phyloP scores from a whole-genome alignment of 208 protist species.

The Leptomonas pyrrhocoris region DNA sequence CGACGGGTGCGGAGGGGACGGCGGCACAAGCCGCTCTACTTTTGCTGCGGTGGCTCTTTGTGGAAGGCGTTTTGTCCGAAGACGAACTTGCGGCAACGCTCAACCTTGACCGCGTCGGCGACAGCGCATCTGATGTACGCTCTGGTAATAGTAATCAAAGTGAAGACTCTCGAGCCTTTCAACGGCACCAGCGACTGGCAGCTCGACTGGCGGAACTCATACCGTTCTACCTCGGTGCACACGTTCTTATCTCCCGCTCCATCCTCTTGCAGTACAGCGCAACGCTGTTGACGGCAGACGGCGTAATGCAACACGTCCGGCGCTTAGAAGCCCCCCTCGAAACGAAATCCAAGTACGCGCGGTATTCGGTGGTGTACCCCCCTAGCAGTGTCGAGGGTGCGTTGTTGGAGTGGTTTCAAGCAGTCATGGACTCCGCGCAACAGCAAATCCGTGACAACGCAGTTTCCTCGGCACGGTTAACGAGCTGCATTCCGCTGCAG shows the following conservation, averaged over 20 bases:
- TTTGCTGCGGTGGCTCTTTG: slow-evolving; percentile 52
- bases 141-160: not conserved
- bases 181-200: slow-evolving; percentile 31
- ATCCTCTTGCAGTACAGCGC: slow-evolving; percentile 61
- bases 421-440: slow-evolving; percentile 13
- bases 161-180: not conserved
- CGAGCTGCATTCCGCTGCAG: slow-evolving; percentile 3
- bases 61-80: slow-evolving; percentile 29
- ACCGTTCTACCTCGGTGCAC: slow-evolving; percentile 66
- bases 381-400: slow-evolving; percentile 30
- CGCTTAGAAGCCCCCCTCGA: slow-evolving; percentile 10
- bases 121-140: not conserved
- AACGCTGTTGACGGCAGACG: slow-evolving; percentile 40
- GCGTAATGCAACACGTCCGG: slow-evolving; percentile 46
- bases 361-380: not conserved
- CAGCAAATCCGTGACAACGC: not conserved
- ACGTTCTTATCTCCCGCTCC: slow-evolving; percentile 60
- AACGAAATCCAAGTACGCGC: not conserved
- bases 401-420: slow-evolving; percentile 36
- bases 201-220: slow-evolving; percentile 35
- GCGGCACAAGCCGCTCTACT: slow-evolving; percentile 45
- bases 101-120: slow-evolving; percentile 9
- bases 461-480: not conserved
- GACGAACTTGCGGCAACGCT: slow-evolving; percentile 39
- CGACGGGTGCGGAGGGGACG: not conserved